These are phyloP conservation scores for Phlyctochytrium bullatum DNA, from an alignment of 192 early-diverging fungal species.

Conservation along the genomic window DNA sequence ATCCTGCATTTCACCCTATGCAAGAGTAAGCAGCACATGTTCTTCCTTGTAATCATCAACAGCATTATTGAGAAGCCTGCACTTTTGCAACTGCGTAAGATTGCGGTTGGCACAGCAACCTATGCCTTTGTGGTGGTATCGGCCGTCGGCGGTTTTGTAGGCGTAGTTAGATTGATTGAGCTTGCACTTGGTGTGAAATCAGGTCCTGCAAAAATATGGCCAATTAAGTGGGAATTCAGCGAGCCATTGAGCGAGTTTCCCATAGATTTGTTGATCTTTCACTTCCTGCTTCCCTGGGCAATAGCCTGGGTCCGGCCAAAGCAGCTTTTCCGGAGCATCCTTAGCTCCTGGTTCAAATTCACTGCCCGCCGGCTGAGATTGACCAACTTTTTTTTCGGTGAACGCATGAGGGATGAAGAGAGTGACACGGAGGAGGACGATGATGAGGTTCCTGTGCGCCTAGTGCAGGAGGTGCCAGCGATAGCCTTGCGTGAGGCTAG, in stretches of 20 bases:
- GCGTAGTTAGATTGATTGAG: slow-evolving; percentile 20
- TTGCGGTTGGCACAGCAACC: slow-evolving; percentile 77
- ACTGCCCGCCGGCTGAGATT: slow-evolving; percentile 66
- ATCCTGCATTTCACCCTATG: slow-evolving; percentile 91
- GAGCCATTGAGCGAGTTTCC: slow-evolving; percentile 76
- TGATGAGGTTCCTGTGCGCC: slow-evolving; percentile 16
- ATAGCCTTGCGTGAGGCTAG: background rate
- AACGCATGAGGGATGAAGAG: slow-evolving; percentile 70
- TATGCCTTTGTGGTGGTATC: slow-evolving; percentile 75
- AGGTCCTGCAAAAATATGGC: slow-evolving; percentile 44
- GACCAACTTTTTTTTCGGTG: slow-evolving; percentile 81
- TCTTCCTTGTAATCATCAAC: background rate
- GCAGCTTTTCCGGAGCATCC: slow-evolving; percentile 49
- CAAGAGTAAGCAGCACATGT: slow-evolving; percentile 51
- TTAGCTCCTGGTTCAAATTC: slow-evolving; percentile 72
- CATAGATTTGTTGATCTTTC: slow-evolving; percentile 68
- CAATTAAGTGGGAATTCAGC: slow-evolving; percentile 65
- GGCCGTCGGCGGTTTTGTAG: slow-evolving; percentile 66
- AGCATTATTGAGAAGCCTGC: slow-evolving; percentile 76
- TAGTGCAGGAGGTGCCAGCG: background rate
- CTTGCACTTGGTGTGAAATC: slow-evolving; percentile 14
- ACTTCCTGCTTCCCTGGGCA: slow-evolving; percentile 70
- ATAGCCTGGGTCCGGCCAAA: slow-evolving; percentile 61
- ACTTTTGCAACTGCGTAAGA: slow-evolving; percentile 75
- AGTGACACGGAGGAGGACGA: slow-evolving; percentile 53